A percentile compares a stretch with the other conserved stretches of the same genome.
These are phyloP conservation scores for Silene vulgaris DNA, from an alignment of 179 eudicot species.

Conservation along the genomic window DNA sequence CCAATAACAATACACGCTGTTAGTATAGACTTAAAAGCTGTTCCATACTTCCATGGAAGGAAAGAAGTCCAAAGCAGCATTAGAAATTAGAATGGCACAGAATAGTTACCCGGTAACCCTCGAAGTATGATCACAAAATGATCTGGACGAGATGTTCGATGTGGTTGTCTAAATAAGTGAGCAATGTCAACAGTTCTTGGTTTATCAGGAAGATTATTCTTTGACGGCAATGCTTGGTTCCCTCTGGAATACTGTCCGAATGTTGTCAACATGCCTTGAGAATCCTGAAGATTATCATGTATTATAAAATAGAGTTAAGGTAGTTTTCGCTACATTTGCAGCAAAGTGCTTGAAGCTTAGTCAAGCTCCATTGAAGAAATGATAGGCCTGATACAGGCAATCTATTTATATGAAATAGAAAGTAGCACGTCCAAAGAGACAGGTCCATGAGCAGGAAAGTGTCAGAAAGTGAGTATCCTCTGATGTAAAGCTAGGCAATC, in stretches of 20 bases:
- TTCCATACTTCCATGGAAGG: not conserved
- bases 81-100: not conserved
- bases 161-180: conserved; percentile 70
- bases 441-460: not conserved
- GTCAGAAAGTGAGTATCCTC: not conserved
- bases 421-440: not conserved
- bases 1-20: not conserved
- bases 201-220: conserved; percentile 35
- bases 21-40: not conserved
- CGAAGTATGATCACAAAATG: conserved; percentile 88
- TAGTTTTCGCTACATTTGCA: not conserved
- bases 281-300: conserved; percentile 36
- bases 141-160: conserved; percentile 85
- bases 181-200: conserved; percentile 62
- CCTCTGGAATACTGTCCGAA: conserved; percentile 39
- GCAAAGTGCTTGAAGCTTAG: not conserved
- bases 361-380: conserved; percentile 2
- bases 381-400: not conserved
- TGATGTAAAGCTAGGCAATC: not conserved
- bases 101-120: conserved; percentile 81
- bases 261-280: conserved; percentile 33
- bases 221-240: conserved; percentile 30
- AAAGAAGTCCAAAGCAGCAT: not conserved
- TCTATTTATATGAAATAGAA: not conserved
- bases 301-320: not conserved